These are phyloP conservation scores for Neurospora discreta DNA, from an alignment of 495 filamentous ascomycete genomes.

Conservation along the genomic window DNA sequence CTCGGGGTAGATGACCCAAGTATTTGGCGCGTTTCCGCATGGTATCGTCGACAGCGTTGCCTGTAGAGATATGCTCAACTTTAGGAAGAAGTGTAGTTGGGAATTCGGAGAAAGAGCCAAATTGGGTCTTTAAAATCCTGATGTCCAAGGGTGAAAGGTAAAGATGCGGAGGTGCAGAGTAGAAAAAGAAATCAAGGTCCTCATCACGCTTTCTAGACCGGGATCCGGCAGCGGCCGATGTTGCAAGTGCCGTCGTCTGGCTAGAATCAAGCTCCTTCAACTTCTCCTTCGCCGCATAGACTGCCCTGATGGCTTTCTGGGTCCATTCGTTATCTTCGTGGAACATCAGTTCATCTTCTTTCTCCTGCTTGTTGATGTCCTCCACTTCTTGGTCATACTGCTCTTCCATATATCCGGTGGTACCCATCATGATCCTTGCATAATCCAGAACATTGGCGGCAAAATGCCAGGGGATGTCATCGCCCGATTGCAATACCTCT, in stretches of 20 bases:
- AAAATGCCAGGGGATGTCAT: conserved; percentile 89
- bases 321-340: conserved; percentile 91
- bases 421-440: conserved; percentile 90
- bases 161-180: conserved; percentile 79
- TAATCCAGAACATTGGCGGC: conserved; percentile 91
- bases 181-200: conserved; percentile 61
- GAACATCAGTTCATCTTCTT: conserved; percentile 86
- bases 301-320: conserved; percentile 61
- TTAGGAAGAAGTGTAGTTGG: conserved; percentile 83
- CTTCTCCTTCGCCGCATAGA: conserved; percentile 63
- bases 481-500: conserved; percentile 50
- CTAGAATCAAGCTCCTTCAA: conserved; percentile 27
- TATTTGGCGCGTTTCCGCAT: conserved; percentile 82
- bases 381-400: conserved; percentile 72
- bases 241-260: conserved; percentile 3
- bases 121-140: conserved; percentile 82
- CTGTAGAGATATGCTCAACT: conserved; percentile 84
- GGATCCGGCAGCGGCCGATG: not conserved
- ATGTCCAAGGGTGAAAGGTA: conserved; percentile 93
- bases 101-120: conserved; percentile 72
- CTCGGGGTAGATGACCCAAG: conserved; percentile 79
- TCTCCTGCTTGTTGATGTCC: conserved; percentile 61
- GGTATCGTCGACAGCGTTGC: conserved; percentile 84
- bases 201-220: conserved; percentile 17
- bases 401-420: conserved; percentile 70